Conservation (phyloP, 139 green algal genomes). For the Marvania coccoides region DNA sequence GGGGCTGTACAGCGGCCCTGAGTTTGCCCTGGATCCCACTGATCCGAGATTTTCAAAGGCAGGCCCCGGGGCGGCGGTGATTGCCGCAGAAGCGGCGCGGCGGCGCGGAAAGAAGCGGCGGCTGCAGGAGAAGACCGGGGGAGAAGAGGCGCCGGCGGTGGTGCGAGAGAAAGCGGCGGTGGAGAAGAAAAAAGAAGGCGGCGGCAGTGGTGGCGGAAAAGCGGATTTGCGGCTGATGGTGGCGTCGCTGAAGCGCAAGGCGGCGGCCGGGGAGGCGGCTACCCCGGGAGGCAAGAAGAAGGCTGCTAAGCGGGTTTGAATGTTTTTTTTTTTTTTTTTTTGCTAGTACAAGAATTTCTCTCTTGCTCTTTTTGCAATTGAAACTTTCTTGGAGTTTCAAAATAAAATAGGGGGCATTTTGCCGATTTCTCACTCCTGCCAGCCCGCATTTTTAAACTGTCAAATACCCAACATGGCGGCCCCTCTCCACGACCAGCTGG, state of each 20-base stretch:
- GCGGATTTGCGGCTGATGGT: conserved; percentile 56
- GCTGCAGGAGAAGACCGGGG: not conserved
- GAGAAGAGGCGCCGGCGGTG: not conserved
- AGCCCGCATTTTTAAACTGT: no score
- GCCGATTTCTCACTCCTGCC: no score
- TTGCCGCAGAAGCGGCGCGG: not conserved
- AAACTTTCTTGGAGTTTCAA: no score
- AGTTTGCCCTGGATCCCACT: conserved; percentile 87
- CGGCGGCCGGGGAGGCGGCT: not conserved
- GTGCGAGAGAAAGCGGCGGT: not conserved
- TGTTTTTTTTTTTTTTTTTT: conserved; percentile 5
- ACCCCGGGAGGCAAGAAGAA: conserved; percentile 43
- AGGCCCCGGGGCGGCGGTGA: not conserved
- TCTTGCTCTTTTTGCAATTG: no score
- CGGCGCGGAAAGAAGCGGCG: not conserved
- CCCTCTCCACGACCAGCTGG: no score
- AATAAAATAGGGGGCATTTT: no score
- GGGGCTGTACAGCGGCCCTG: conserved; percentile 47
- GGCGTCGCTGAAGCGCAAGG: conserved; percentile 62
- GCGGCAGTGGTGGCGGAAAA: not conserved
- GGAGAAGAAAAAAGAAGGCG: not conserved
- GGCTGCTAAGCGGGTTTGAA: conserved; percentile 49
- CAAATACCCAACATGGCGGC: no score
- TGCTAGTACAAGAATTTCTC: not conserved
- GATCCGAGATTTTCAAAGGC: conserved; percentile 68